These are phyloP conservation scores for Lophium mytilinum DNA, from an alignment of 495 filamentous ascomycete genomes.

Conservation along the genomic window DNA sequence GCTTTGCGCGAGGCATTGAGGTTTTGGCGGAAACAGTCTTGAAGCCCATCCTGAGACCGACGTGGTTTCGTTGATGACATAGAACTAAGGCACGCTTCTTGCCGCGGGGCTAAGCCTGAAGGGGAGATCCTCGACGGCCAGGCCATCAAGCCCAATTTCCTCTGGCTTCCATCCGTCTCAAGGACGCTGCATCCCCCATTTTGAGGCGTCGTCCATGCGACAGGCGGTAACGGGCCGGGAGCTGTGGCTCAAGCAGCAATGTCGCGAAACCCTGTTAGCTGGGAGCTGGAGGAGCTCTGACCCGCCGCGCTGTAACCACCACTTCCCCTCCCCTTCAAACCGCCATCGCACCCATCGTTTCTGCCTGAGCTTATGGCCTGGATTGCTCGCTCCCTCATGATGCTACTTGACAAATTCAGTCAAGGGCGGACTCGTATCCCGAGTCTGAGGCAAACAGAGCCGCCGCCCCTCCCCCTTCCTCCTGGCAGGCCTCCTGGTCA, in stretches of 20 bases:
- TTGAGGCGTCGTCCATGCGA: not conserved
- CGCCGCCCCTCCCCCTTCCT: not conserved
- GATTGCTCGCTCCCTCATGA: not conserved
- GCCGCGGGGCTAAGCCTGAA: slow-evolving; percentile 4
- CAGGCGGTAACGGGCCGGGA: not conserved
- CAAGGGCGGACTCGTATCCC: not conserved
- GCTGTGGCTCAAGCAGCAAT: not conserved
- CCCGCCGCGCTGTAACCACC: too few relatives aligned
- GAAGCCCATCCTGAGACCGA: slow-evolving; percentile 14
- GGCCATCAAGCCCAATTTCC: slow-evolving; percentile 15
- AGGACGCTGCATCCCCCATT: not conserved
- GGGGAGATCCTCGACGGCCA: slow-evolving; percentile 6
- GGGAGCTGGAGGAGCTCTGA: not conserved
- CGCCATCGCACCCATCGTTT: not conserved
- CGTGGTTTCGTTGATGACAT: slow-evolving; percentile 8
- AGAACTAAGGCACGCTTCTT: not conserved
- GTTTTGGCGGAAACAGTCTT: slow-evolving; percentile 23
- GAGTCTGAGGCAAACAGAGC: not conserved
- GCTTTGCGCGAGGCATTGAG: slow-evolving; percentile 20
- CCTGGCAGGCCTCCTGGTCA: not conserved
- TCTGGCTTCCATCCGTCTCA: not conserved
- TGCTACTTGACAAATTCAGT: not conserved
- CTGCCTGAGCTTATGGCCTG: not conserved
- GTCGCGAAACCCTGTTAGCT: not conserved
- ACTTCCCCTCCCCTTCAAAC: not conserved